These are phyloP conservation scores for Macrotyloma uniflorum DNA, from an alignment of 306 rosid genomes.

Conservation along the genomic window DNA sequence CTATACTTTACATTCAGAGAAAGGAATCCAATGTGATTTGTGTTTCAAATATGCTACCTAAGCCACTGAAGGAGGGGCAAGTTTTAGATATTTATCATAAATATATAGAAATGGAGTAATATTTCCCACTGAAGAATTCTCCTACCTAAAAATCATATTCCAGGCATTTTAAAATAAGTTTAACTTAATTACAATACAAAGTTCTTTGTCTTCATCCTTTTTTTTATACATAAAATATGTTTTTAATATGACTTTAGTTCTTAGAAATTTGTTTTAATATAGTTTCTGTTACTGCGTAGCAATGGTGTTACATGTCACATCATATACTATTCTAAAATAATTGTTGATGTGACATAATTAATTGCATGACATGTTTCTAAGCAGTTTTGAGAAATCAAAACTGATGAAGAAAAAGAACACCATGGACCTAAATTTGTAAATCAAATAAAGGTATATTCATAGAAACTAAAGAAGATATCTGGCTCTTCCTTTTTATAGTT, in stretches of 20 bases:
- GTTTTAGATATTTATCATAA: neutral
- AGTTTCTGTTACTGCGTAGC: too few relatives aligned
- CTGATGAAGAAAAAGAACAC: neutral
- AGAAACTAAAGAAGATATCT: neutral
- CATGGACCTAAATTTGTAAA: neutral
- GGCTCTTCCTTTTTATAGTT: neutral
- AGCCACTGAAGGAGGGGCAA: neutral
- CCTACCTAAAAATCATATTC: neutral
- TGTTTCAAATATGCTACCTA: conserved; percentile 43
- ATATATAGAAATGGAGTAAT: neutral
- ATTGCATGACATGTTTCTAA: neutral
- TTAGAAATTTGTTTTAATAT: neutral
- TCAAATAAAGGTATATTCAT: neutral
- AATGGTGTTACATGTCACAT: too few relatives aligned
- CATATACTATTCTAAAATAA: neutral
- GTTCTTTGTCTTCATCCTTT: neutral
- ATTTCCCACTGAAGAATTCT: neutral
- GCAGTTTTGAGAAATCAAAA: neutral
- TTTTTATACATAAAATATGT: neutral
- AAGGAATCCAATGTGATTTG: conserved; percentile 69
- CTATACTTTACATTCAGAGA: conserved; percentile 50
- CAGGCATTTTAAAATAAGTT: neutral
- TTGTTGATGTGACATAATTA: neutral
- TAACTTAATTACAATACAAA: neutral
- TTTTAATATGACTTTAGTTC: neutral